phyloP scores from a whole-genome alignment of 257 asterid genomes.

The Euphrasia confusa region DNA sequence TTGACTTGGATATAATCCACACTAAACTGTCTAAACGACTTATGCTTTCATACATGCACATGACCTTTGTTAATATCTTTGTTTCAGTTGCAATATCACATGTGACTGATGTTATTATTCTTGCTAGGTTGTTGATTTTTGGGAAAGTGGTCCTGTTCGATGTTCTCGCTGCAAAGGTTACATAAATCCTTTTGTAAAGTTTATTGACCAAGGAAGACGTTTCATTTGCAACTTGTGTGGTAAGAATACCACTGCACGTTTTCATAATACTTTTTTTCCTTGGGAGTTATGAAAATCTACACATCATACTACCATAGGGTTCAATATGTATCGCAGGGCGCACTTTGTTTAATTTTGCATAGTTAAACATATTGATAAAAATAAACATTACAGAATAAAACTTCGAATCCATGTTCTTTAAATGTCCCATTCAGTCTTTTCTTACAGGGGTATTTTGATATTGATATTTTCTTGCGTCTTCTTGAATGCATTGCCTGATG shows the following conservation, averaged over 20 bases:
- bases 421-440: slow-evolving; percentile 15
- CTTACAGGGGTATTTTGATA: slow-evolving; percentile 11
- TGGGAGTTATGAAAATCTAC: slow-evolving; percentile 9
- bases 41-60: slow-evolving; percentile 15
- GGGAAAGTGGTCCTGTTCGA: slow-evolving; percentile 97
- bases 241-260: slow-evolving; percentile 32
- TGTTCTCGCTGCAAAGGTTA: slow-evolving; percentile 98
- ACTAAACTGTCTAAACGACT: background rate
- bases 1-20: slow-evolving; percentile 11
- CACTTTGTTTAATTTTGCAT: slow-evolving; percentile 8
- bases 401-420: slow-evolving; percentile 9
- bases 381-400: slow-evolving; percentile 2
- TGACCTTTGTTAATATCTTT: slow-evolving; percentile 20
- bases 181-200: slow-evolving; percentile 94
- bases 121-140: slow-evolving; percentile 89
- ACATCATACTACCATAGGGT: slow-evolving; percentile 4
- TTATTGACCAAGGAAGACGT: slow-evolving; percentile 91
- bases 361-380: slow-evolving; percentile 4
- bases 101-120: slow-evolving; percentile 14
- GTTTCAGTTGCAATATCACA: background rate
- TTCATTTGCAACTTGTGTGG: slow-evolving; percentile 97
- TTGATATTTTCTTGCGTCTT: slow-evolving; percentile 18
- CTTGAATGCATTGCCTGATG: slow-evolving; percentile 12
- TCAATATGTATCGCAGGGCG: slow-evolving; percentile 5
- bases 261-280: slow-evolving; percentile 9